A percentile compares a stretch with the other conserved stretches of the same genome.
These are phyloP conservation scores for Naganishia onofrii DNA, from an alignment of 768 basidiomycete genomes.

Conservation along the genomic window DNA sequence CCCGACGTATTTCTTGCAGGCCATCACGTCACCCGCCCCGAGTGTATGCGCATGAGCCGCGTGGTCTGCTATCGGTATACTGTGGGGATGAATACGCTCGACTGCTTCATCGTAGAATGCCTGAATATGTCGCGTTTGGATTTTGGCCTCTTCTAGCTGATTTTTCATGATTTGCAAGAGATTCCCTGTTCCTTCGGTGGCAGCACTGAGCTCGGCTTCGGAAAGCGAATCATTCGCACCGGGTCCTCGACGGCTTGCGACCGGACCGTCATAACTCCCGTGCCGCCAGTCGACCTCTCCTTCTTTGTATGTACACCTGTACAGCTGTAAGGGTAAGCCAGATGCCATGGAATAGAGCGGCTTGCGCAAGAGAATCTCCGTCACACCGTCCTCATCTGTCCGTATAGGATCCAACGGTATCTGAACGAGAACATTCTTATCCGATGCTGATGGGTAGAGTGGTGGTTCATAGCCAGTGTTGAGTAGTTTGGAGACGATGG, in stretches of 20 bases:
- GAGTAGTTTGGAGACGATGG: slow-evolving; percentile 68
- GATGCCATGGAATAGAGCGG: slow-evolving; percentile 94
- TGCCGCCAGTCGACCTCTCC: slow-evolving; percentile 71
- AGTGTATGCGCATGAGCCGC: slow-evolving; percentile 54
- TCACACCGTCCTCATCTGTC: slow-evolving; percentile 5
- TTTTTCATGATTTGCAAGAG: slow-evolving; percentile 39
- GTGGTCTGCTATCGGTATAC: slow-evolving; percentile 53
- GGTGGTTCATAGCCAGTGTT: slow-evolving; percentile 61
- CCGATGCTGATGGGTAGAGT: slow-evolving; percentile 45
- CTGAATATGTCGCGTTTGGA: slow-evolving; percentile 63
- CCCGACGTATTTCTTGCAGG: slow-evolving; percentile 65
- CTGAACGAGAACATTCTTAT: slow-evolving; percentile 43
- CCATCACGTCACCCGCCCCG: slow-evolving; percentile 68
- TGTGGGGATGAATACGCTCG: slow-evolving; percentile 55
- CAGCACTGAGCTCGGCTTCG: slow-evolving; percentile 24
- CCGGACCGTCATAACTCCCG: slow-evolving; percentile 55
- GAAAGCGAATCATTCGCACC: slow-evolving; percentile 29
- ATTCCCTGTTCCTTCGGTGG: slow-evolving; percentile 34
- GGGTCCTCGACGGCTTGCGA: slow-evolving; percentile 26
- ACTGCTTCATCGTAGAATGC: slow-evolving; percentile 64
- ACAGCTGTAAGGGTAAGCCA: slow-evolving; percentile 81
- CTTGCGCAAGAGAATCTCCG: slow-evolving; percentile 54
- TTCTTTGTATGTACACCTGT: slow-evolving; percentile 76
- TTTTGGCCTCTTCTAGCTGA: slow-evolving; percentile 38
- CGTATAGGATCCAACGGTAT: slow-evolving; percentile 5